Conservation (phyloP, 192 early-diverging fungal species). For the Gryganskiella cystojenkinii region DNA sequence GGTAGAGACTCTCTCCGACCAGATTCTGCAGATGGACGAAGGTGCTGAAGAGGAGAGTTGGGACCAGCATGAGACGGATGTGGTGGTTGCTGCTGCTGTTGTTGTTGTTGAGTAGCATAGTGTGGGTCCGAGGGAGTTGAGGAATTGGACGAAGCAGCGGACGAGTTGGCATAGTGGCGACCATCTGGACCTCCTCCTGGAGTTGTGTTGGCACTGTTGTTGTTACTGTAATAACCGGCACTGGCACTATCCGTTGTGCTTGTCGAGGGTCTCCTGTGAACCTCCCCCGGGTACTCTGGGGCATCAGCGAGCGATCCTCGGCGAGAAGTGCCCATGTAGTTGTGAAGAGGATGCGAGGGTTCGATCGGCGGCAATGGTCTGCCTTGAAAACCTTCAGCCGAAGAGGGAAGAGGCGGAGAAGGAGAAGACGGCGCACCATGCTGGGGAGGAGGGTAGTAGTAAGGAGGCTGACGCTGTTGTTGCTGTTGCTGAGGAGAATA, state of each 20-base stretch:
- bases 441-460: background rate
- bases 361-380: slow-evolving; percentile 40
- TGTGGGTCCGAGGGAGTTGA: background rate
- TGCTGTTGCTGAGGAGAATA: background rate
- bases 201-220: background rate
- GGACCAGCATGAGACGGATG: background rate
- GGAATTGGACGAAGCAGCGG: background rate
- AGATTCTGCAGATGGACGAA: background rate
- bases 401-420: slow-evolving; percentile 33
- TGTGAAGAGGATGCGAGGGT: slow-evolving; percentile 43
- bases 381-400: slow-evolving; percentile 26
- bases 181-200: background rate
- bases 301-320: slow-evolving; percentile 30
- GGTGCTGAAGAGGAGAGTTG: background rate
- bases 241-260: background rate
- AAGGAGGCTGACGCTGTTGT: background rate
- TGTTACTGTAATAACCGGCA: slow-evolving; percentile 8
- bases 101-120: background rate
- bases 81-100: slow-evolving; percentile 1
- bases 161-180: background rate
- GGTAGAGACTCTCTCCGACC: slow-evolving; percentile 44
- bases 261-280: slow-evolving; percentile 24
- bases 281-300: slow-evolving; percentile 21
- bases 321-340: slow-evolving; percentile 45
- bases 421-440: slow-evolving; percentile 18